Conservation (phyloP, 2,329 filamentous ascomycete genomes). For the Aspergillus quadrilineatus region DNA sequence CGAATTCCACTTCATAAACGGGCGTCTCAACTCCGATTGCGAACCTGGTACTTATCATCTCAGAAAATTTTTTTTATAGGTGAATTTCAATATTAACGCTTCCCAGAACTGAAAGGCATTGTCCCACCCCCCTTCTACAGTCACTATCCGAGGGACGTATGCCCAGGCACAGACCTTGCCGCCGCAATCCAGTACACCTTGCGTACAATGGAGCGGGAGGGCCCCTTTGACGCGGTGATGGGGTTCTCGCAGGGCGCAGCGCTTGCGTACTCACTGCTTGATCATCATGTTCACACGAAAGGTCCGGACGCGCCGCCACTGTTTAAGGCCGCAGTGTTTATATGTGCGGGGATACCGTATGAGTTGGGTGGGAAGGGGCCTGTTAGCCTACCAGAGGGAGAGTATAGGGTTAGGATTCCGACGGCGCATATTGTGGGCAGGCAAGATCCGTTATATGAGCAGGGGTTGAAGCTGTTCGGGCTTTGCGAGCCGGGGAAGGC, state of each 20-base stretch:
- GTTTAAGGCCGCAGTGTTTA: conserved; percentile 33
- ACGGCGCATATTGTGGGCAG: conserved; percentile 42
- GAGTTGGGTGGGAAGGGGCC: conserved; percentile 24
- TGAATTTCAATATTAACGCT: neutral
- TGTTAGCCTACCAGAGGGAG: conserved; percentile 12
- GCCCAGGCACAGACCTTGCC: conserved; percentile 24
- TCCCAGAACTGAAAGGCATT: conserved; percentile 30
- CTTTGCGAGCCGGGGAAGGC: conserved; percentile 35
- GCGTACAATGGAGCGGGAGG: conserved; percentile 23
- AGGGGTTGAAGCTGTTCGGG: conserved; percentile 30
- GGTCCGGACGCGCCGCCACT: conserved; percentile 19
- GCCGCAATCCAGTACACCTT: conserved; percentile 28
- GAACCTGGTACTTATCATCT: conserved; percentile 27
- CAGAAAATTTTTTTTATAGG: neutral
- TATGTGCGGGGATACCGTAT: conserved; percentile 30
- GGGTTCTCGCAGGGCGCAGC: conserved; percentile 35
- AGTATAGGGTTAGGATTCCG: conserved; percentile 33
- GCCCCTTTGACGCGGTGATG: conserved; percentile 35
- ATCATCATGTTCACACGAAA: conserved; percentile 24
- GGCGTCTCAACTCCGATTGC: conserved; percentile 23
- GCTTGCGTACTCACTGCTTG: conserved; percentile 27
- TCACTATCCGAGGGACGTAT: conserved; percentile 28
- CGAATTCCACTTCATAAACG: conserved; percentile 31
- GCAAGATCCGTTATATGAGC: conserved; percentile 33
- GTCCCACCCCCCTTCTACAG: conserved; percentile 33